Percentiles rank a stretch among this genome's conserved stretches.
These are phyloP conservation scores for Flaveria robusta DNA, from an alignment of 129 eudicot species.

Conservation along the genomic window DNA sequence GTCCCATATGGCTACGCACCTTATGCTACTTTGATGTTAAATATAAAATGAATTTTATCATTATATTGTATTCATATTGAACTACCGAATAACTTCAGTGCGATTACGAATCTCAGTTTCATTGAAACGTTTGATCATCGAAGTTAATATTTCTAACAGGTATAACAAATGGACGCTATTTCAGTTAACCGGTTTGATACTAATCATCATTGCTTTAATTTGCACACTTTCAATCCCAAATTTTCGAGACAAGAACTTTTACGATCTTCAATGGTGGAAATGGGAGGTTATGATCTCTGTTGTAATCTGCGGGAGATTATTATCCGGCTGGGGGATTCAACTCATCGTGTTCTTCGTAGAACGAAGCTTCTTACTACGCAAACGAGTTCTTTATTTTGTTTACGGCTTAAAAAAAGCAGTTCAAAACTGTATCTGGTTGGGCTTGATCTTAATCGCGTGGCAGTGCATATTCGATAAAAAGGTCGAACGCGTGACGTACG, in stretches of 20 bases:
- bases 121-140: too few species aligned
- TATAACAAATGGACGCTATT: slow-evolving; percentile 49
- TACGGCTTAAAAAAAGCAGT: slow-evolving; percentile 51
- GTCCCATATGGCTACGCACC: too few species aligned
- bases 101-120: too few species aligned
- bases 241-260: slow-evolving; percentile 28
- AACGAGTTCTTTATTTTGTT: slow-evolving; percentile 66
- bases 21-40: too few species aligned
- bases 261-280: slow-evolving; percentile 59
- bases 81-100: too few species aligned
- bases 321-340: slow-evolving; percentile 70
- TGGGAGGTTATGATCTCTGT: slow-evolving; percentile 70
- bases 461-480: slow-evolving; percentile 38
- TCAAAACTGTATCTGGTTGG: slow-evolving; percentile 52
- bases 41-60: too few species aligned
- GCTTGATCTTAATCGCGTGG: slow-evolving; percentile 48
- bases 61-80: too few species aligned
- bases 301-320: slow-evolving; percentile 62
- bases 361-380: slow-evolving; percentile 57
- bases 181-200: slow-evolving; percentile 50
- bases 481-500: slow-evolving; percentile 38
- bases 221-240: slow-evolving; percentile 47
- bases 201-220: slow-evolving; percentile 45
- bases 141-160: too few species aligned
- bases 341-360: slow-evolving; percentile 58